Conservation (phyloP, 805 yeast species). For the Clavispora vitiphila region DNA sequence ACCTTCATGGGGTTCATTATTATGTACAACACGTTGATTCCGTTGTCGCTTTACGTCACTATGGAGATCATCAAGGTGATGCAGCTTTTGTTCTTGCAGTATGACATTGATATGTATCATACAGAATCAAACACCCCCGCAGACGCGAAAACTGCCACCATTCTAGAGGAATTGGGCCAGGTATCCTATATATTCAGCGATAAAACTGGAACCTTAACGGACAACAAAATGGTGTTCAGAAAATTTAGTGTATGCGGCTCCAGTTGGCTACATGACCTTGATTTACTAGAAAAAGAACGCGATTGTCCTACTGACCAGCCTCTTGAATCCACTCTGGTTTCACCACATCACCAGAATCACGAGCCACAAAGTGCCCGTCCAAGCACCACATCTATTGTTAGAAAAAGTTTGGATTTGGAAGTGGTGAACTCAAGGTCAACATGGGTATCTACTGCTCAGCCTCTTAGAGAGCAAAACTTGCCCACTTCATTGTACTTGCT, state of each 20-base stretch:
- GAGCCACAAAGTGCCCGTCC: slow-evolving; percentile 3
- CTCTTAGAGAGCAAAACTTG: slow-evolving; percentile 35
- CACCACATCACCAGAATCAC: neutral
- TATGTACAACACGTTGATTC: slow-evolving; percentile 96
- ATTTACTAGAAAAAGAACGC: slow-evolving; percentile 32
- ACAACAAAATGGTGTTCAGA: slow-evolving; percentile 87
- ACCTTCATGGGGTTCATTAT: slow-evolving; percentile 93
- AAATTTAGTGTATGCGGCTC: slow-evolving; percentile 84
- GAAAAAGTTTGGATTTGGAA: slow-evolving; percentile 29
- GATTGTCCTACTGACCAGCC: slow-evolving; percentile 1
- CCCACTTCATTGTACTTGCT: slow-evolving; percentile 60
- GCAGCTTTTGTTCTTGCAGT: slow-evolving; percentile 76
- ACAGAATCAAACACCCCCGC: slow-evolving; percentile 81
- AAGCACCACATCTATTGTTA: slow-evolving; percentile 29
- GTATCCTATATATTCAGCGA: slow-evolving; percentile 93
- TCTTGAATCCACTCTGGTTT: too few species aligned
- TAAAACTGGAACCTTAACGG: slow-evolving; percentile 96
- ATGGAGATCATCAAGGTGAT: slow-evolving; percentile 92
- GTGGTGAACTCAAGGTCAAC: slow-evolving; percentile 20
- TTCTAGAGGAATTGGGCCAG: slow-evolving; percentile 94
- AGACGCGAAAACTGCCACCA: slow-evolving; percentile 91
- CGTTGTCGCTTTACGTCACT: slow-evolving; percentile 89
- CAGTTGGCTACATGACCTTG: slow-evolving; percentile 82
- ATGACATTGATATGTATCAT: slow-evolving; percentile 95
- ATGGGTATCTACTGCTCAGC: slow-evolving; percentile 50